Evolutionary conservation across 164 flowering plant species (phyloP).

Genomic region (Vitis rupestris): DNA sequence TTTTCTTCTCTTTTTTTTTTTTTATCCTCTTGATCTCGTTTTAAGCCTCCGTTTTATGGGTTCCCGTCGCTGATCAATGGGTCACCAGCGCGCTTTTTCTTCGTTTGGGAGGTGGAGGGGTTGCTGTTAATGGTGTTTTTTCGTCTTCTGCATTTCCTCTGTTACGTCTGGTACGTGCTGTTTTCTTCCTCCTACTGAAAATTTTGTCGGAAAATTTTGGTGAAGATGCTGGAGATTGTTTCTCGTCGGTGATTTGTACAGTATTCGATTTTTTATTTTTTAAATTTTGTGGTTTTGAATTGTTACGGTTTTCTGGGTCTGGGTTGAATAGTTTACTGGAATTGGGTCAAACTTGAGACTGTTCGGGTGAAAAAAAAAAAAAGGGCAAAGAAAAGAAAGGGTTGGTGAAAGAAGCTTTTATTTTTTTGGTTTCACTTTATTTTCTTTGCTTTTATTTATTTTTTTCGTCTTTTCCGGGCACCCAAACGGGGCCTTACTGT

Average conservation of each 20-base stretch:
- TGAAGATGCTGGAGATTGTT: not conserved
- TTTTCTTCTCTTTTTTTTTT: not conserved
- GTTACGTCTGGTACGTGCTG: slow-evolving; percentile 10
- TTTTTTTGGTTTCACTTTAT: not conserved
- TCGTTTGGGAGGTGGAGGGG: not conserved
- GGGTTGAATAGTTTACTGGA: too few relatives aligned
- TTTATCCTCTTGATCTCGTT: slow-evolving; percentile 1
- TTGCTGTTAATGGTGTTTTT: slow-evolving; percentile 3
- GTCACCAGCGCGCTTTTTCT: slow-evolving; percentile 10
- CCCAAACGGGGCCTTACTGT: slow-evolving; percentile 11
- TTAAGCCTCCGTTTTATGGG: not conserved
- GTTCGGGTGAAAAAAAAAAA: not conserved
- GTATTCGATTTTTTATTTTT: not conserved
- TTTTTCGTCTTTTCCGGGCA: not conserved
- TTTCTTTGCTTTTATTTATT: not conserved
- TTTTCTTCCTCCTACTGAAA: not conserved
- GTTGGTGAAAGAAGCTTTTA: too few relatives aligned
- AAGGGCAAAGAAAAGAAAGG: not conserved
- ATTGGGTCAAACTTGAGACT: too few relatives aligned
- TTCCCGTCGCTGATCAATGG: not conserved
- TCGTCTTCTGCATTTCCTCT: slow-evolving; percentile 6
- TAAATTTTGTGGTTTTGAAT: too few relatives aligned
- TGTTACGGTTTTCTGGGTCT: too few relatives aligned
- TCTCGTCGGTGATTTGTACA: not conserved
- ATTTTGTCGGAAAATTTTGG: not conserved